Evolutionary conservation across 2,329 filamentous ascomycete species (phyloP), one percentile per base, ranked within the genome.

Genomic region (Boeremia exigua): DNA sequence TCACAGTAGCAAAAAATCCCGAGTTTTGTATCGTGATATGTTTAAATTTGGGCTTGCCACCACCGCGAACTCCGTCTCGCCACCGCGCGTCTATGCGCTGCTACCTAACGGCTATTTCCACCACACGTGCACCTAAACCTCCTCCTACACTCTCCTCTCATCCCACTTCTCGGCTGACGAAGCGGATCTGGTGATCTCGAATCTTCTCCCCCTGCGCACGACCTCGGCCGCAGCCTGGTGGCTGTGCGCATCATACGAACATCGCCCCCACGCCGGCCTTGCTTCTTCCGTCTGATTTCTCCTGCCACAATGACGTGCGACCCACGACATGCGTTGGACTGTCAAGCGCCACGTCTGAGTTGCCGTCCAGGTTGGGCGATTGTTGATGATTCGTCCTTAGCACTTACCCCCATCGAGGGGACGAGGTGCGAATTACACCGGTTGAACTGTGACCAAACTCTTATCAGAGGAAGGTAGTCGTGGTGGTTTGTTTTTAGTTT

Each of bases 221-320:
- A 23, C n/a, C 42, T 42, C 29, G 40, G 56, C 54, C 47, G 53
- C 62, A 54, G 62, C 51, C 36, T 55, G 45, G 56, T 61, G 52
- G 59, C 57, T 59, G 61, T 59, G 63, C 42, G 30, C 47, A 34
- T 59, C 54, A 54, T 44, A 39, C 46, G 48, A 43, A 48, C 42
- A n/a, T 55, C 34, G 57, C 54, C 59, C 56, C 54, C 54, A 58
- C 59, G 44, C 49, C 36, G 50, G 40, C 42, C 52, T 61, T 54
- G 46, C 56, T 63, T 54, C 56, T 60, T 56, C 60, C 43, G 34
- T 38, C 48, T 42, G 38, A 34, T 30, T 40, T 40, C 34, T 29
- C 36, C 30, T 30, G 47, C 27, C 28, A 36, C 25, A n/a, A 47
- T 42, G 40, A 29, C 47, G 42, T 42, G 36, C 34, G 53, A 50